phyloP scores from a whole-genome alignment of 129 eudicot species.

The Flaveria brownii region DNA sequence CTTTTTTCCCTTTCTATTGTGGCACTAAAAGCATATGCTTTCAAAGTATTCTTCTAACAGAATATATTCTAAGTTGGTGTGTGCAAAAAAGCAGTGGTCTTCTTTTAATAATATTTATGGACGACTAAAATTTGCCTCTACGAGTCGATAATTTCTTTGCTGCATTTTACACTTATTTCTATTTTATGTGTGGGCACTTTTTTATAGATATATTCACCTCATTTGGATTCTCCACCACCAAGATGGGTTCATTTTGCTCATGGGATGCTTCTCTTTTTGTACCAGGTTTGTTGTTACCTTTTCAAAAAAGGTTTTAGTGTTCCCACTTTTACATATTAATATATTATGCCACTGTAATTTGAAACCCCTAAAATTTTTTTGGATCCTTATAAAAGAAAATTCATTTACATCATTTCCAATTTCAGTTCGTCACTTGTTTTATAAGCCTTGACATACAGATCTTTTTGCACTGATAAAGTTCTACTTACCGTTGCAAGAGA shows the following conservation, averaged over 20 bases:
- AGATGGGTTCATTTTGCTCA: conserved; percentile 98
- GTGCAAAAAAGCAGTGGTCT: not conserved
- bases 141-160: not conserved
- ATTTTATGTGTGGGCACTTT: not conserved
- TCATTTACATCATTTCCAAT: not conserved
- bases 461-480: not conserved
- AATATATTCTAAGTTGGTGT: not conserved
- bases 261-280: conserved; percentile 87
- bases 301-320: conserved; percentile 1
- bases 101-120: not conserved
- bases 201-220: conserved; percentile 86
- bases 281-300: conserved; percentile 61
- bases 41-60: not conserved
- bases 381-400: conserved; percentile 1
- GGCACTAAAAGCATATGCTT: not conserved
- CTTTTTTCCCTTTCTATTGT: not conserved
- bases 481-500: not conserved
- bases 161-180: conserved; percentile 8
- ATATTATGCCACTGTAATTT: not conserved
- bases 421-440: not conserved
- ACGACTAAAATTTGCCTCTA: not conserved
- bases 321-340: not conserved
- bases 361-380: not conserved
- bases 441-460: not conserved
- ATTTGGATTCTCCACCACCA: conserved; percentile 90